These are phyloP conservation scores for Hexamita inflata DNA, from an alignment of 208 protist genomes.

Conservation along the genomic window DNA sequence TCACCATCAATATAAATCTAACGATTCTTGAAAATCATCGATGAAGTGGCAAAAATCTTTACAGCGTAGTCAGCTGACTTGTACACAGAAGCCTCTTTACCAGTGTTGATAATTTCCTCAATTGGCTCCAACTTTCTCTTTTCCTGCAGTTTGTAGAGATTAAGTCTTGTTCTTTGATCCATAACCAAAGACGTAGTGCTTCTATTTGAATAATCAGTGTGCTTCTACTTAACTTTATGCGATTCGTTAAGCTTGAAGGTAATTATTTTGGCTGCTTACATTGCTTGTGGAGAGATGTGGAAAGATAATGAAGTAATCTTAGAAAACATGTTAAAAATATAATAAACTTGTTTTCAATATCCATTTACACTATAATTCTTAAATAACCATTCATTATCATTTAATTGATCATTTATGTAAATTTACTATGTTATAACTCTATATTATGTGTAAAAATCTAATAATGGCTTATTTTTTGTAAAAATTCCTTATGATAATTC, in stretches of 20 bases:
- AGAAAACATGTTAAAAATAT: no score
- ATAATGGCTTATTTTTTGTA: no score
- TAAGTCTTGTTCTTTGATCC: constrained; percentile 83
- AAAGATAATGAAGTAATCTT: no score
- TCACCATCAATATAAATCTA: constrained; percentile 90
- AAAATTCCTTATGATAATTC: no score
- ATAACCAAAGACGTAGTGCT: constrained; percentile 58
- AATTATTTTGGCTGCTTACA: no score
- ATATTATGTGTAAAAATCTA: no score
- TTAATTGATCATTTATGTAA: no score
- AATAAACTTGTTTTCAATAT: no score
- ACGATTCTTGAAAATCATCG: constrained; percentile 94
- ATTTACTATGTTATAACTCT: no score
- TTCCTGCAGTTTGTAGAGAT: constrained; percentile 93
- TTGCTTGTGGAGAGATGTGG: no score
- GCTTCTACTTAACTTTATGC: background rate
- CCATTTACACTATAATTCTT: no score
- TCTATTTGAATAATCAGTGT: constrained; percentile 5
- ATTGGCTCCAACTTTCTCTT: constrained; percentile 69
- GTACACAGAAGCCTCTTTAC: constrained; percentile 66
- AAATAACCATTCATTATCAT: no score
- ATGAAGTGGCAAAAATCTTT: constrained; percentile 97
- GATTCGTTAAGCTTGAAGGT: constrained; percentile 1
- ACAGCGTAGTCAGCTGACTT: constrained; percentile 49
- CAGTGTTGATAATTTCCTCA: constrained; percentile 90